A percentile compares a stretch with the other conserved stretches of the same genome.
Conservation (phyloP, 768 basidiomycete species). For the Leccinum obscurum region DNA sequence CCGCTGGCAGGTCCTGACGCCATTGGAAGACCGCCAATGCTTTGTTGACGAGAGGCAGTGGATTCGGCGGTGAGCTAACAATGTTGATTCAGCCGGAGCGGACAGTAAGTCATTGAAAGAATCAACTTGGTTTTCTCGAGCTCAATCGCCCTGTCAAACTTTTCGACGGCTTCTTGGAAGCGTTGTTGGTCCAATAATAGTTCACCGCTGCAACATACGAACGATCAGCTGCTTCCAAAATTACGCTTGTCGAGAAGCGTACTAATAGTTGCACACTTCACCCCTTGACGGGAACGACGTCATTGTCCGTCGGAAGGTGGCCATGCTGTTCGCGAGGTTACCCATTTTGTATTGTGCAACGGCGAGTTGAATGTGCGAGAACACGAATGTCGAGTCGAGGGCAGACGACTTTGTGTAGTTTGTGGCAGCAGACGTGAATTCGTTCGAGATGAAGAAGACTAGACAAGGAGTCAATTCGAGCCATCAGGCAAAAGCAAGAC, state of each 20-base stretch:
- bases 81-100: background rate
- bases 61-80: slow-evolving; percentile 62
- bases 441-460: slow-evolving; percentile 95
- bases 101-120: background rate
- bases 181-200: slow-evolving; percentile 89
- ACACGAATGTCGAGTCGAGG: slow-evolving; percentile 87
- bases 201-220: slow-evolving; percentile 66
- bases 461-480: background rate
- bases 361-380: slow-evolving; percentile 95
- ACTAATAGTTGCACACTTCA: slow-evolving; percentile 97
- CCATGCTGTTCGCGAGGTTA: slow-evolving; percentile 79
- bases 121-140: slow-evolving; percentile 78
- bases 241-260: slow-evolving; percentile 27
- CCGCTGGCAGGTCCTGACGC: slow-evolving; percentile 84
- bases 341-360: slow-evolving; percentile 95
- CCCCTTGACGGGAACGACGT: slow-evolving; percentile 82
- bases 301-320: slow-evolving; percentile 84
- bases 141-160: slow-evolving; percentile 90
- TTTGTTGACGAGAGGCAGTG: slow-evolving; percentile 94
- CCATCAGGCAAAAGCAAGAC: background rate
- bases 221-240: background rate
- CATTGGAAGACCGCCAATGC: slow-evolving; percentile 96
- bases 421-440: slow-evolving; percentile 80
- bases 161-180: slow-evolving; percentile 85
- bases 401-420: slow-evolving; percentile 91